These are phyloP conservation scores for Knufia fluminis DNA, from an alignment of 2,329 filamentous ascomycete genomes.

Conservation along the genomic window DNA sequence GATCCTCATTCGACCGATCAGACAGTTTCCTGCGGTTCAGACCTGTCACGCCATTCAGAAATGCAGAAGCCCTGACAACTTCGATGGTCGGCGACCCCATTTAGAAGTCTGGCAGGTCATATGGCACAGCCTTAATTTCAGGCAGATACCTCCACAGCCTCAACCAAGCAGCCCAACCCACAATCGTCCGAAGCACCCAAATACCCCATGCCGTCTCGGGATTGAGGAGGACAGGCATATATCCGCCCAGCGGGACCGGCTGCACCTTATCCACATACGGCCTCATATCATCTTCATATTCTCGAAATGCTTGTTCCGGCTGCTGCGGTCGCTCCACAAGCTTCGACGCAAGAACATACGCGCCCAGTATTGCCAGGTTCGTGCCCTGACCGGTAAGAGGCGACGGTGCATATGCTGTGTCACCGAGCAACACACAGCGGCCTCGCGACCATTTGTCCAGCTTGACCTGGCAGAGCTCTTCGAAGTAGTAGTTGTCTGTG, in stretches of 20 bases:
- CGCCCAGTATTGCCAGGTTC: slow-evolving; percentile 30
- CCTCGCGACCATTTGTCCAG: slow-evolving; percentile 31
- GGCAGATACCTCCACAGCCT: slow-evolving; percentile 30
- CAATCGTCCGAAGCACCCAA: slow-evolving; percentile 23
- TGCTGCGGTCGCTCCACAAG: slow-evolving; percentile 18
- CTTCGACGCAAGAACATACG: slow-evolving; percentile 50
- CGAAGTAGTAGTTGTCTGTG: slow-evolving; percentile 38
- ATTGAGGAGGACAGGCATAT: slow-evolving; percentile 14
- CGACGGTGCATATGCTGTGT: slow-evolving; percentile 36
- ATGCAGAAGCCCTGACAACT: too few relatives aligned
- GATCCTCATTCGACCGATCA: too few relatives aligned
- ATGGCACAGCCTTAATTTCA: slow-evolving; percentile 28
- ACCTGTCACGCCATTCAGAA: too few relatives aligned
- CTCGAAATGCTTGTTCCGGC: slow-evolving; percentile 9
- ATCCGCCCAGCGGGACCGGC: slow-evolving; percentile 12
- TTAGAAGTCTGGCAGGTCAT: slow-evolving; percentile 2
- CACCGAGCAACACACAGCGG: slow-evolving; percentile 36
- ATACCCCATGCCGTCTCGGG: slow-evolving; percentile 19
- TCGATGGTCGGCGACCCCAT: too few relatives aligned
- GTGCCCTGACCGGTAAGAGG: slow-evolving; percentile 31
- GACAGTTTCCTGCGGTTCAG: too few relatives aligned
- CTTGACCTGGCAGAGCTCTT: slow-evolving; percentile 31
- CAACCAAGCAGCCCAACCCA: slow-evolving; percentile 41
- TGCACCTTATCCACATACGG: slow-evolving; percentile 15
- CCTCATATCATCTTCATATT: slow-evolving; percentile 12